Evolutionary conservation across 768 basidiomycete species (phyloP).

Genomic region (Leucosporidium yakuticum): DNA sequence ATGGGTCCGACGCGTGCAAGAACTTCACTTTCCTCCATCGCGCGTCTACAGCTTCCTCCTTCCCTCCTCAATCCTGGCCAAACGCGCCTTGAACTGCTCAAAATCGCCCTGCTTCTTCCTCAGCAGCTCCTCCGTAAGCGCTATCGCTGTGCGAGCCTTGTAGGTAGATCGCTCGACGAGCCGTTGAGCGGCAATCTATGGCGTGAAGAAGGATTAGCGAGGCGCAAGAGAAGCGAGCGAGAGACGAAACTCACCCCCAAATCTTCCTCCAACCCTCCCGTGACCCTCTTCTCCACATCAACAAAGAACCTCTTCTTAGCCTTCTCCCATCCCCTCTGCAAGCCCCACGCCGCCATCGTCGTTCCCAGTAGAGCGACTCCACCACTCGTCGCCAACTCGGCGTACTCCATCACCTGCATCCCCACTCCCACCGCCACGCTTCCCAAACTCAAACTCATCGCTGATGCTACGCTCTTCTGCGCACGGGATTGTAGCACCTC

Average conservation of each 20-base stretch:
- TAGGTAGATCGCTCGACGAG: slow-evolving; percentile 4
- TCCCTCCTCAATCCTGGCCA: slow-evolving; percentile 1
- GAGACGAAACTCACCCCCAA: slow-evolving; percentile 12
- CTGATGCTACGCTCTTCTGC: slow-evolving; percentile 21
- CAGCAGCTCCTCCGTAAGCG: slow-evolving; percentile 5
- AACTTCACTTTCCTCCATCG: too few species aligned
- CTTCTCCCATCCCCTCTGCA: slow-evolving; percentile 35
- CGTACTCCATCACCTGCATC: neutral
- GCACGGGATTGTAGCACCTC: slow-evolving; percentile 32
- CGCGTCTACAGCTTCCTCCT: neutral
- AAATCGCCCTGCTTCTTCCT: neutral
- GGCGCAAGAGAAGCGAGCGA: neutral
- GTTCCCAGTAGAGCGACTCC: slow-evolving; percentile 27
- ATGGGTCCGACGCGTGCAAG: too few species aligned
- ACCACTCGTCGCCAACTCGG: slow-evolving; percentile 17
- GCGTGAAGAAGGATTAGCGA: neutral
- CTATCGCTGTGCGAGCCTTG: slow-evolving; percentile 6
- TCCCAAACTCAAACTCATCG: neutral
- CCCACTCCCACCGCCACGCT: neutral
- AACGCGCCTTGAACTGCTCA: slow-evolving; percentile 4
- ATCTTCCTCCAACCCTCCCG: slow-evolving; percentile 27
- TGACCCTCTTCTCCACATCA: slow-evolving; percentile 25
- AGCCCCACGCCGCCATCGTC: slow-evolving; percentile 23
- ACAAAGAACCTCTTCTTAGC: slow-evolving; percentile 28
- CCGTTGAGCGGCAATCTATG: neutral